Conservation (phyloP, 2,329 filamentous ascomycete species). For the Paradendryphiella salina region DNA sequence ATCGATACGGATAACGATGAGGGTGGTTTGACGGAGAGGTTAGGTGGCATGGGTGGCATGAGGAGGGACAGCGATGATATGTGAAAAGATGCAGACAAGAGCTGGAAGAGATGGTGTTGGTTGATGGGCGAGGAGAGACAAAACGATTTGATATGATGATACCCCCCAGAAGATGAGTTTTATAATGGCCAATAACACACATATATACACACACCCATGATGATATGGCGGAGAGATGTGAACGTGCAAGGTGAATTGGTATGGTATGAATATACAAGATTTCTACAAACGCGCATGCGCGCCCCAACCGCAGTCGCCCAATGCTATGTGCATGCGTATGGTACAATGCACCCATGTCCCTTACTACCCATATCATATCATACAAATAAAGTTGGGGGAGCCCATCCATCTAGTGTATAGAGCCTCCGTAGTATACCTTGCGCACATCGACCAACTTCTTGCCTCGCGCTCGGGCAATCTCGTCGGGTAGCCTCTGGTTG, state of each 20-base stretch:
- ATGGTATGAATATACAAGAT: conserved; percentile 7
- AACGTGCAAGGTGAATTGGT: background rate
- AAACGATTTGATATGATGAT: background rate
- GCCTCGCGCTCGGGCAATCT: conserved; percentile 83
- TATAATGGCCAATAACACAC: no score
- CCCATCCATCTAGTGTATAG: conserved; percentile 33
- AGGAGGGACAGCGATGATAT: background rate
- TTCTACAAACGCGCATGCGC: background rate
- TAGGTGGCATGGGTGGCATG: background rate
- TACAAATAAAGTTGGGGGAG: conserved; percentile 11
- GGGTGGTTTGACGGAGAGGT: conserved; percentile 2
- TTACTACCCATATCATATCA: conserved; percentile 9
- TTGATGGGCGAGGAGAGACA: background rate
- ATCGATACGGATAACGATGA: conserved; percentile 36
- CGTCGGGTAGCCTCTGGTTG: conserved; percentile 83
- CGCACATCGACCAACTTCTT: conserved; percentile 95
- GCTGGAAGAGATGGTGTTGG: background rate
- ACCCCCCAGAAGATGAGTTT: background rate
- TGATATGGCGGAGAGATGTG: no score
- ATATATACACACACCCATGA: background rate
- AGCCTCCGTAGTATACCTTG: conserved; percentile 94
- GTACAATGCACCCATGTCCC: conserved; percentile 9
- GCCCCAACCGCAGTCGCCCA: background rate
- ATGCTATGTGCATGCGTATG: conserved; percentile 10
- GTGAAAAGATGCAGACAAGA: background rate